phyloP scores from a whole-genome alignment of 257 asterid genomes.

The Lycium ferocissimum region DNA sequence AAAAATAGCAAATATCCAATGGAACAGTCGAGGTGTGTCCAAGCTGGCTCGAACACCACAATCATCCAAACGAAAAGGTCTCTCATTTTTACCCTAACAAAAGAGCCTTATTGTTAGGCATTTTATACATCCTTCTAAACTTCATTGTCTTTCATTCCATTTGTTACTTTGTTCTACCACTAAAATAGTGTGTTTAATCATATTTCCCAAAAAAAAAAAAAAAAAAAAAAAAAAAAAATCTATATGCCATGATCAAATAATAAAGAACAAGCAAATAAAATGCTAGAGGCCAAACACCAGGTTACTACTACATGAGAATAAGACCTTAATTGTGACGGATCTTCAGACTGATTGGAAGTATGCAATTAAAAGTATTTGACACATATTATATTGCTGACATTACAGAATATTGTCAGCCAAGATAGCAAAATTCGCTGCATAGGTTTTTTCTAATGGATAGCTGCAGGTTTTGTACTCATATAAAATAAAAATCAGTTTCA shows the following conservation, averaged over 20 bases:
- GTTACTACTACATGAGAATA: neutral
- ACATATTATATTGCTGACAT: neutral
- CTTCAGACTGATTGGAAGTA: neutral
- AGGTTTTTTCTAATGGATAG: neutral
- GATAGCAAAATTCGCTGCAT: too few species aligned
- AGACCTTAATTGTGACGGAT: neutral
- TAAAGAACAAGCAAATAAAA: neutral
- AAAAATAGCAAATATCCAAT: neutral
- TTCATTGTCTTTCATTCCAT: neutral
- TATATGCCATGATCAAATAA: constrained; percentile 7
- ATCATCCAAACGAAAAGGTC: neutral
- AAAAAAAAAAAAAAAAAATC: neutral
- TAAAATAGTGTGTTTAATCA: neutral
- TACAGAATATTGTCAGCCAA: neutral
- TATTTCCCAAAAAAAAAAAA: neutral
- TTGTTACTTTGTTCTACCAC: neutral
- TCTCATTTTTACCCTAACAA: neutral
- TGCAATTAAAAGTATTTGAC: neutral
- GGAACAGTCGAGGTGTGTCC: neutral
- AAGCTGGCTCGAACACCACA: neutral
- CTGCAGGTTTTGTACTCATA: neutral
- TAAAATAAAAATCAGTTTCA: neutral
- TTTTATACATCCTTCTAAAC: constrained; percentile 8
- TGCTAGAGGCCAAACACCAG: neutral
- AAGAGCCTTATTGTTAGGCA: constrained; percentile 3